Evolutionary conservation across 179 eudicot genomes (phyloP).

Genomic region (Spinacia oleracea): DNA sequence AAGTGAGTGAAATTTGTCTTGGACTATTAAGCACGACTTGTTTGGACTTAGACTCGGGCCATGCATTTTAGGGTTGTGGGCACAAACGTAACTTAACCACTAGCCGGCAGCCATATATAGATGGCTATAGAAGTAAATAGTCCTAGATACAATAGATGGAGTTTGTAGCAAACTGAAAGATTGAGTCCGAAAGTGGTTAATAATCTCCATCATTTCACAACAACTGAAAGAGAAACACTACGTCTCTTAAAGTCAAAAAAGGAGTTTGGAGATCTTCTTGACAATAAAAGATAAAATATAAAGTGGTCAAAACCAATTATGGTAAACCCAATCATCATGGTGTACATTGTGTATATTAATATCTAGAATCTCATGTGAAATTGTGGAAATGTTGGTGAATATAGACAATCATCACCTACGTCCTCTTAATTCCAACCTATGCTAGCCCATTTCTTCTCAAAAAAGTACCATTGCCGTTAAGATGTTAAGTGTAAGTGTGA

Average conservation of each 20-base stretch:
- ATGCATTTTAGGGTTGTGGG: too few relatives aligned
- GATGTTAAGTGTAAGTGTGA: too few relatives aligned
- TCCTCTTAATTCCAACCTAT: too few relatives aligned
- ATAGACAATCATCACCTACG: slow-evolving; percentile 14
- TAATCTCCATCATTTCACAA: slow-evolving; percentile 18
- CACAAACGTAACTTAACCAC: background rate
- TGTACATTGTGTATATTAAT: slow-evolving; percentile 13
- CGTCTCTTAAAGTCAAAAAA: slow-evolving; percentile 27
- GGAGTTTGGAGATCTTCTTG: slow-evolving; percentile 11
- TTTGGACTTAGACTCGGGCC: too few relatives aligned
- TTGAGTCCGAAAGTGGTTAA: background rate
- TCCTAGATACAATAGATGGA: background rate
- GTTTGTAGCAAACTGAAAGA: background rate
- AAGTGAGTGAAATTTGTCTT: too few relatives aligned
- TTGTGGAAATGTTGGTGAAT: slow-evolving; percentile 28
- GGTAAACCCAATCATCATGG: slow-evolving; percentile 43
- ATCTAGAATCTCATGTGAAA: too few relatives aligned
- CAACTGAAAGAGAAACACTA: slow-evolving; percentile 27
- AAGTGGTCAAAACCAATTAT: slow-evolving; percentile 47
- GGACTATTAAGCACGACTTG: too few relatives aligned
- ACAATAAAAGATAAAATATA: slow-evolving; percentile 5
- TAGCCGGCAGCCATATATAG: background rate
- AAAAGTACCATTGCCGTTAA: background rate
- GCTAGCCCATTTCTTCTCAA: background rate
- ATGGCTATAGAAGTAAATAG: background rate